These are phyloP conservation scores for Cyberlindnera mycetangii DNA, from an alignment of 805 yeast species.

Conservation along the genomic window DNA sequence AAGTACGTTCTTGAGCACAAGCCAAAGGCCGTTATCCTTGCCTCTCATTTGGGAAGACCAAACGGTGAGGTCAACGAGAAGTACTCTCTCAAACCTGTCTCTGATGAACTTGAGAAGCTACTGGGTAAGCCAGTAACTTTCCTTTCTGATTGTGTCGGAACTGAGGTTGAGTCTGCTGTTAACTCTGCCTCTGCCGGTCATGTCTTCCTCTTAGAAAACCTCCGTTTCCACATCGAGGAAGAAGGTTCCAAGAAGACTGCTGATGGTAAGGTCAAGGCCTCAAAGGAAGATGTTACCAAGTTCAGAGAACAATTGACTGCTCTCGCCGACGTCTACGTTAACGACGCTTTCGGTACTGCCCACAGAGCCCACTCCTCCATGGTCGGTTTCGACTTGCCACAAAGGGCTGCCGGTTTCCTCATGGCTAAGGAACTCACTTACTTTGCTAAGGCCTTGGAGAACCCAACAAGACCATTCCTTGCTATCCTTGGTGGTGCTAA, in stretches of 20 bases:
- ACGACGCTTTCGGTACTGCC: conserved; percentile 99
- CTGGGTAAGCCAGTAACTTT: conserved; percentile 74
- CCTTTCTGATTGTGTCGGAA: conserved; percentile 90
- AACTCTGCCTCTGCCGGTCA: conserved; percentile 73
- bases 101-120: conserved; percentile 79
- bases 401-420: conserved; percentile 98
- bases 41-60: conserved; percentile 99
- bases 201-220: conserved; percentile 90
- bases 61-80: conserved; percentile 86
- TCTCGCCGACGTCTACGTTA: conserved; percentile 94
- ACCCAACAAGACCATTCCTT: conserved; percentile 96
- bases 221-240: conserved; percentile 97
- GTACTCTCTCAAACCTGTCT: conserved; percentile 92
- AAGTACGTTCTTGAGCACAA: conserved; percentile 87
- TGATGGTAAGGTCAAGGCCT: conserved; percentile 93
- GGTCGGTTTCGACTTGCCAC: conserved; percentile 95
- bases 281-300: conserved; percentile 73
- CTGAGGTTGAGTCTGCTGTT: conserved; percentile 80
- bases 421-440: conserved; percentile 95
- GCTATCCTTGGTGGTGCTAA: conserved; percentile 99
- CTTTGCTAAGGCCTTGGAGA: conserved; percentile 97
- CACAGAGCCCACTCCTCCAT: conserved; percentile 99
- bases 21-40: conserved; percentile 89
- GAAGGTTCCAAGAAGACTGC: conserved; percentile 92
- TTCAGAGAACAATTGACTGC: conserved; percentile 90